Conservation (phyloP, 768 basidiomycete species). For the Paxillus rubicundulus region DNA sequence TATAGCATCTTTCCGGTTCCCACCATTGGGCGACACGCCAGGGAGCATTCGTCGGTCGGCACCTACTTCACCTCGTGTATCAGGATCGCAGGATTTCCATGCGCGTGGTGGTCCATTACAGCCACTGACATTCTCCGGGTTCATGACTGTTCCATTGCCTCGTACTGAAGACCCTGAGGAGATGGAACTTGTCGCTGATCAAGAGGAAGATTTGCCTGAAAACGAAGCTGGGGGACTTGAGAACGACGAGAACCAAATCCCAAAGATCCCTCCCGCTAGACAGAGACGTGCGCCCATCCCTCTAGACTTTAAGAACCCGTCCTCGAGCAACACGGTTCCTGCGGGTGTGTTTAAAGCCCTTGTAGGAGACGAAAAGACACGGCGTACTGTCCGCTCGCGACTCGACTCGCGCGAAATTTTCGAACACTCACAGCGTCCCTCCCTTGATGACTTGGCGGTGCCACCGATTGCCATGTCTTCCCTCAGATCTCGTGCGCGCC, state of each 20-base stretch:
- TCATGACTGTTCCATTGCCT: conserved; percentile 41
- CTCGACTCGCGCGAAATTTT: conserved; percentile 72
- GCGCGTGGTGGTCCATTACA: conserved; percentile 24
- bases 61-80: conserved; percentile 38
- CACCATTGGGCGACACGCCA: conserved; percentile 49
- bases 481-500: conserved; percentile 49
- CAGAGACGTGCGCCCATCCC: conserved; percentile 74
- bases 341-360: conserved; percentile 85
- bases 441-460: conserved; percentile 74
- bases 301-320: conserved; percentile 68
- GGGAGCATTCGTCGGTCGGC: conserved; percentile 47
- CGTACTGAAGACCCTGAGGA: conserved; percentile 11
- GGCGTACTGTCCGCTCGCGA: conserved; percentile 71
- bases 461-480: conserved; percentile 65
- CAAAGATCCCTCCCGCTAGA: conserved; percentile 24
- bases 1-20: conserved; percentile 79
- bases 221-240: conserved; percentile 9
- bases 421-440: conserved; percentile 64
- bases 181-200: conserved; percentile 5
- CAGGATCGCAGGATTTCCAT: conserved; percentile 23
- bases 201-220: conserved; percentile 8
- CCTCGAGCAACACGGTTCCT: conserved; percentile 72
- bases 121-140: conserved; percentile 67
- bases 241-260: conserved; percentile 17
- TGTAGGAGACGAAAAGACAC: conserved; percentile 63